Evolutionary conservation across 352 stramenopile species (phyloP).

Genomic region (Peronospora farinosa): DNA sequence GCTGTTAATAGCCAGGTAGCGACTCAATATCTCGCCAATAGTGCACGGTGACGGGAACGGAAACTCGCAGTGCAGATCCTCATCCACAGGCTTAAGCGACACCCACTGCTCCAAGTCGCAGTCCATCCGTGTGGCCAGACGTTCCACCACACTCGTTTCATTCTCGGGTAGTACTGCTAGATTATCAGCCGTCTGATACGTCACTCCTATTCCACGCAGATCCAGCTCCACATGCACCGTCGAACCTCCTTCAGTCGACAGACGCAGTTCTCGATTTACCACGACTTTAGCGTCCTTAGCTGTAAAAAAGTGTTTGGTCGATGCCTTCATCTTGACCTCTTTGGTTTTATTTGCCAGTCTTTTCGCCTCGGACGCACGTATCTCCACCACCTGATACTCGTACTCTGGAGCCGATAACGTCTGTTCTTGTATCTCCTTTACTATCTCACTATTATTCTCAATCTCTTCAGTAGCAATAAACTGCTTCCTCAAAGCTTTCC

Average conservation of each 20-base stretch:
- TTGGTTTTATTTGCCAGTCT: slow-evolving; percentile 7
- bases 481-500: slow-evolving; percentile 66
- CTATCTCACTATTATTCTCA: slow-evolving; percentile 4
- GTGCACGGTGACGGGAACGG: slow-evolving; percentile 94
- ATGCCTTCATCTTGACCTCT: slow-evolving; percentile 55
- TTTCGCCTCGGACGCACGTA: slow-evolving; percentile 24
- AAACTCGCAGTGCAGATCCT: slow-evolving; percentile 49
- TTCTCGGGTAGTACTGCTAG: slow-evolving; percentile 91
- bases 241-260: slow-evolving; percentile 63
- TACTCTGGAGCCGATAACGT: slow-evolving; percentile 39
- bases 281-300: slow-evolving; percentile 76
- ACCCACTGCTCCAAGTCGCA: slow-evolving; percentile 91
- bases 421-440: slow-evolving; percentile 4
- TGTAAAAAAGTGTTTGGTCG: slow-evolving; percentile 90
- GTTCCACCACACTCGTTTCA: slow-evolving; percentile 63
- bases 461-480: slow-evolving; percentile 38
- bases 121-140: slow-evolving; percentile 71
- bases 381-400: slow-evolving; percentile 54
- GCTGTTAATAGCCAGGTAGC: slow-evolving; percentile 92
- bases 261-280: slow-evolving; percentile 88
- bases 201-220: slow-evolving; percentile 68
- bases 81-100: slow-evolving; percentile 46
- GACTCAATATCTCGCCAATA: slow-evolving; percentile 85
- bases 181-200: slow-evolving; percentile 93
- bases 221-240: slow-evolving; percentile 89